phyloP scores from a whole-genome alignment of 1,284 basidiomycete species.

The Cyathus olla region DNA sequence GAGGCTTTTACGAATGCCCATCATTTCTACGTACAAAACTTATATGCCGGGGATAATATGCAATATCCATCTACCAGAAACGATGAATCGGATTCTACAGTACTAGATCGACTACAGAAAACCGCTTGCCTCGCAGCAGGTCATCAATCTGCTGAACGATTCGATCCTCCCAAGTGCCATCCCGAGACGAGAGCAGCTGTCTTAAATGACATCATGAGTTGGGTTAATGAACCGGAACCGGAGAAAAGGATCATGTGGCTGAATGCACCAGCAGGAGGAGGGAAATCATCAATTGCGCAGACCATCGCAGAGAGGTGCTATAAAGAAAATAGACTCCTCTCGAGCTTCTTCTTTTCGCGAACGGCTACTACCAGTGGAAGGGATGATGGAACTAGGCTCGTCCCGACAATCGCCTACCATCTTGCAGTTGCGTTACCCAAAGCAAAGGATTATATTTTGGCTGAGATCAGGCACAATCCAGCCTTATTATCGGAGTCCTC shows the following conservation, averaged over 20 bases:
- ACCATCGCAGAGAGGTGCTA: not conserved
- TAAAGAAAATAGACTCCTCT: not conserved
- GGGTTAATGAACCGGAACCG: not conserved
- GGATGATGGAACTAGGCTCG: not conserved
- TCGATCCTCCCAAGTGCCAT: slow-evolving; percentile 2
- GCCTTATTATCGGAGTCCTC: not conserved
- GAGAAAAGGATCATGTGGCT: not conserved
- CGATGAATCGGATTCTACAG: no score
- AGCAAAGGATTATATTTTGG: not conserved
- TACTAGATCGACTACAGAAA: no score
- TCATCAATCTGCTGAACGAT: slow-evolving; percentile 1
- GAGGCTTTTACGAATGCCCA: no score
- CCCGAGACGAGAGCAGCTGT: not conserved
- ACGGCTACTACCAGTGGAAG: not conserved
- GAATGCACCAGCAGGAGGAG: not conserved
- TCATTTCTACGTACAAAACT: no score
- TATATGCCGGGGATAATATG: no score
- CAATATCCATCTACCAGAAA: no score
- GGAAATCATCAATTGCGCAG: slow-evolving; percentile 1
- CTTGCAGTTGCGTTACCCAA: not conserved
- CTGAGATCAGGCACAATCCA: not conserved
- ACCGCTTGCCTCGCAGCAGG: not conserved
- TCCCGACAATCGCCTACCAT: not conserved
- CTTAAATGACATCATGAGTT: not conserved
- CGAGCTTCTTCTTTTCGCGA: slow-evolving; percentile 1